Base-by-base conservation (phyloP, 768 basidiomycete species). In the Leccinum broughii region DNA sequence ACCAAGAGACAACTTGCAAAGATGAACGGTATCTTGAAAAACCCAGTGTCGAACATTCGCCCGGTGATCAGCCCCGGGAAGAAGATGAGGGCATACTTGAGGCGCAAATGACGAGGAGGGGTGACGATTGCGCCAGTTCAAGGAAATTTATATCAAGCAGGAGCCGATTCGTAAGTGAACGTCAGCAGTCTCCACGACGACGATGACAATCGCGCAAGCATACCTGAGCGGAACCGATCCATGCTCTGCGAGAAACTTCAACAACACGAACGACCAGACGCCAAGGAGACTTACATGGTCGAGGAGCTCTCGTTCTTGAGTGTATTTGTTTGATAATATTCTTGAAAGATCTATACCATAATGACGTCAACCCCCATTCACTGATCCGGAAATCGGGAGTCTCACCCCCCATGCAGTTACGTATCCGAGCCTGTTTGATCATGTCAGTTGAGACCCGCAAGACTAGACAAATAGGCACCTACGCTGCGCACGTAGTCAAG, bases 181-280 rank as follows among this genome's bases (percentile, higher is more conserved):
- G 46, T 51, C 49, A 49, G 51, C 3, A 14, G 8, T 54, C 7
- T 57, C 26, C 20, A 46, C n/a, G 4, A 39, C n/a, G 41, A 46
- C 3, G 1, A 3, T 0, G 34, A 22, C 3, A 17, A 6, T 1
- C 11, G 34, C 7, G 13, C 32, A 60, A 22, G 60, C 66, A 3
- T 51, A 85, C 89, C 76, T 90, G 89, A 24, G 86, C 75, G 1
- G 90, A 92, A 6, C 90, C 90, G 35, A 92, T 92, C 90, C 89
- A 92, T 48, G 89, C 83, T 50, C 89, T 90, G 61, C 24, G n/a
- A 54, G 60, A 7, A 14, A n/a, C 7, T 37, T 64, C 35, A 62
- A 24, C 39, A 6, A 17, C 32, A 22, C 22, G 26, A 13, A 28
- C 20, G 51, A 30, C 1, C 30, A 28, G 30, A 24, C 3, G 17